These are phyloP conservation scores for Coprinellus micaceus DNA, from an alignment of 768 basidiomycete species.

Conservation along the genomic window DNA sequence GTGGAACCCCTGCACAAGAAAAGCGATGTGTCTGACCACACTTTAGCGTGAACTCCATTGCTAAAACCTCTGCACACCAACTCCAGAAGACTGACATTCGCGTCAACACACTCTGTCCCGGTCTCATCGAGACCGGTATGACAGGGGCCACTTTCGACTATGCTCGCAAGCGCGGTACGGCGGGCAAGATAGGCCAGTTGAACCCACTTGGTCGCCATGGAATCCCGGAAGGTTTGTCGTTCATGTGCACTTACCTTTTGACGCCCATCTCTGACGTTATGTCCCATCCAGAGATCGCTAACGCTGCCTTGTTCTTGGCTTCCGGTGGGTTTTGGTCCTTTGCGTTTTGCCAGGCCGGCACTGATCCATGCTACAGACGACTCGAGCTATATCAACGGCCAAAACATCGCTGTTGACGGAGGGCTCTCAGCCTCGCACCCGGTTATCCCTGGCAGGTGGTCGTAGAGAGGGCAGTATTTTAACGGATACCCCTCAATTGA, in stretches of 20 bases:
- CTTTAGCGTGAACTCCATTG: conserved; percentile 82
- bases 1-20: conserved; percentile 21
- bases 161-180: conserved; percentile 73
- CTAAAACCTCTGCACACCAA: conserved; percentile 77
- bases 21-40: not conserved
- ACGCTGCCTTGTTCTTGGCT: conserved; percentile 80
- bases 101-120: conserved; percentile 88
- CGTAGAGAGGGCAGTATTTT: conserved; percentile 26
- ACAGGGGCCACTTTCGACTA: conserved; percentile 72
- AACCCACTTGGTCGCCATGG: conserved; percentile 83
- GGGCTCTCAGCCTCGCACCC: conserved; percentile 79
- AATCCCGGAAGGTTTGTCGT: conserved; percentile 64
- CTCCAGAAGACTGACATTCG: conserved; percentile 80
- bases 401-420: conserved; percentile 83
- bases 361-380: conserved; percentile 50
- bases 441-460: conserved; percentile 71
- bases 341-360: not conserved
- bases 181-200: conserved; percentile 73
- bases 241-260: no score
- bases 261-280: no score
- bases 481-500: not conserved
- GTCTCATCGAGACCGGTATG: conserved; percentile 93
- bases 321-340: conserved; percentile 51
- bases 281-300: conserved; percentile 69
- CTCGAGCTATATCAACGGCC: conserved; percentile 89